Evolutionary conservation across 139 green algal genomes (phyloP).

Genomic region (Eudorina sp.): DNA sequence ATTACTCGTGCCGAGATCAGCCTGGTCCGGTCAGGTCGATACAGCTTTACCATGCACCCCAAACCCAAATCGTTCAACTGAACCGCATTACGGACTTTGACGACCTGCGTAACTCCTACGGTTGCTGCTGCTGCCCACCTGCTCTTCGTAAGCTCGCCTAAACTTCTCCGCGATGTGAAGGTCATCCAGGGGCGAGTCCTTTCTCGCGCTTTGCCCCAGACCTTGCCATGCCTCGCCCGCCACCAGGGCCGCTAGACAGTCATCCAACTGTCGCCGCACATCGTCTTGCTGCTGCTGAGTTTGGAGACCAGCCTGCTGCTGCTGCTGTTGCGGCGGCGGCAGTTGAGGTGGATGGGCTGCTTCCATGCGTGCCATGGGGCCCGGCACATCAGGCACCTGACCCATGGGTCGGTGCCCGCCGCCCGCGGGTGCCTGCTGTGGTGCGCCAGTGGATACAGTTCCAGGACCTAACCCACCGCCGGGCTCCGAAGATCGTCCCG

Average conservation of each 20-base stretch:
- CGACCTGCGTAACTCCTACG: not conserved
- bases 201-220: not conserved
- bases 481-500: not conserved
- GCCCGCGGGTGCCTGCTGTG: no score
- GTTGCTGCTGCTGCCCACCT: not conserved
- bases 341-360: not conserved
- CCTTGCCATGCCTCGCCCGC: not conserved
- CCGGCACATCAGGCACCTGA: not conserved
- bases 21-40: no score
- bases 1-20: no score
- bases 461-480: no score
- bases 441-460: no score
- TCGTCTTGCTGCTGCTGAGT: not conserved
- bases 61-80: no score
- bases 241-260: conserved; percentile 29
- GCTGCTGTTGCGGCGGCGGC: not conserved
- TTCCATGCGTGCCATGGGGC: no score
- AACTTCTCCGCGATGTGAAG: conserved; percentile 47
- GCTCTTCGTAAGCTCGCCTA: conserved; percentile 32
- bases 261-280: not conserved
- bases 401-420: no score
- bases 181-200: not conserved
- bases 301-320: not conserved
- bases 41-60: no score
- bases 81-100: not conserved